Conservation (phyloP, 2,329 filamentous ascomycete genomes). For the Lojkania enalia region DNA sequence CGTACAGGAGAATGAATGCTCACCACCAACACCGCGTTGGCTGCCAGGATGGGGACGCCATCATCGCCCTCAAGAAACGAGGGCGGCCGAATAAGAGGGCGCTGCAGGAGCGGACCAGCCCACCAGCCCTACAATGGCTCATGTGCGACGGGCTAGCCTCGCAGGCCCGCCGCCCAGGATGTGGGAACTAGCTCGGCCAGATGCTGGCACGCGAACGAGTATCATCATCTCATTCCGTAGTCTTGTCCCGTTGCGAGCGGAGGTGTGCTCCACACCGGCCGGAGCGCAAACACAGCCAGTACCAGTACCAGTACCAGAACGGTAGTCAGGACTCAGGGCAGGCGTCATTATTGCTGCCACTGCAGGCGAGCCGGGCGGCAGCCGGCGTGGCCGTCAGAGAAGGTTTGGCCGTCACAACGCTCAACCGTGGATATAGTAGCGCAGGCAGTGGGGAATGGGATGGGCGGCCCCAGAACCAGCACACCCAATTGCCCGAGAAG, state of each 20-base stretch:
- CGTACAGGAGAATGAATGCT: conserved; percentile 20
- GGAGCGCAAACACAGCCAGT: not conserved
- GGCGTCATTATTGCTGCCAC: not conserved
- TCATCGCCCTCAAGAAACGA: conserved; percentile 6
- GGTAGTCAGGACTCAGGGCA: too few relatives aligned
- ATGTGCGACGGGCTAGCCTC: conserved; percentile 21
- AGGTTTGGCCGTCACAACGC: not conserved
- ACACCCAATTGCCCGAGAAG: too few relatives aligned
- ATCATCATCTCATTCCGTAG: conserved; percentile 15
- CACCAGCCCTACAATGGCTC: conserved; percentile 42
- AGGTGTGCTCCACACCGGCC: not conserved
- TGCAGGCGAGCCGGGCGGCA: conserved; percentile 4
- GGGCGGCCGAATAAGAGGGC: conserved; percentile 6
- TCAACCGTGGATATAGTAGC: not conserved
- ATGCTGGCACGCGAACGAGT: conserved; percentile 7
- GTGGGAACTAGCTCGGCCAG: conserved; percentile 14
- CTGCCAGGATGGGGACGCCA: conserved; percentile 5
- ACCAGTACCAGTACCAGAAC: not conserved
- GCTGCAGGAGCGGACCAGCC: conserved; percentile 36
- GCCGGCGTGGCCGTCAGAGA: conserved; percentile 2
- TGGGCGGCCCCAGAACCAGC: not conserved
- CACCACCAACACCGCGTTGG: conserved; percentile 26
- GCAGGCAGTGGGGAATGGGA: not conserved
- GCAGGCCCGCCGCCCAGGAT: conserved; percentile 28
- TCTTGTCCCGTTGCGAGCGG: conserved; percentile 1